Evolutionary conservation across 345 rosid species (phyloP), one percentile per base, ranked within the genome.

Genomic region (Fremontodendron californicum): DNA sequence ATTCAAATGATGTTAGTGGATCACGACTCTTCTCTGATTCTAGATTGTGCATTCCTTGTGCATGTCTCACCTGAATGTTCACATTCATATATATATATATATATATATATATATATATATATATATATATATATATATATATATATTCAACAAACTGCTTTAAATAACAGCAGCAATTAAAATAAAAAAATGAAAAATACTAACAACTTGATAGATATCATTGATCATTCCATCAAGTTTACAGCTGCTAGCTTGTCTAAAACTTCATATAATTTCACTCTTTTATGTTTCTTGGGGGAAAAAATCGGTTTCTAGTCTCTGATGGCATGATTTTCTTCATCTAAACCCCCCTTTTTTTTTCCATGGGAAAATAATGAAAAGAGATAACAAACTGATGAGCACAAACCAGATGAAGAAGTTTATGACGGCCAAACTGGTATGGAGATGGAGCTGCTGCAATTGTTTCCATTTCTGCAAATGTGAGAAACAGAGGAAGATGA

Each of bases 1-100:
- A 81, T 9, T 85, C 85, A n/a, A 85, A 86, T 10, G 96, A 92
- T 48, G 86, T 60, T 78, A 86, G 86, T 23, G 86, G 86, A 0
- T 62, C 75, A 31, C 64, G 29, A 37, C 88, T 79, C 80, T 89
- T 88, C 10, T 90, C 91, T 69, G 91, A 92, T 79, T 69, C 96
- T 9, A 92, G 93, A 42, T 94, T 94, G 74, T 92, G 98, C 81
- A 86, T 58, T 78, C 98, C 97, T 79, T 94, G 91, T 8, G 97
- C 98, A 79, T 94, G 97, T 75, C 98, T 87, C 76, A 92, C 94
- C 98, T 94, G 79, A 11, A 81, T 2, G 6, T 19, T n/a, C 13
- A 65, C n/a, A n/a, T n/a, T n/a, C n/a, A n/a, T n/a, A n/a, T n/a
- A n/a, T n/a, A n/a, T n/a, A n/a, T n/a, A n/a, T n/a, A n/a, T n/a